Base-by-base conservation (phyloP, 1,284 basidiomycete species). In the Pseudomicrostroma phylloplanum region DNA sequence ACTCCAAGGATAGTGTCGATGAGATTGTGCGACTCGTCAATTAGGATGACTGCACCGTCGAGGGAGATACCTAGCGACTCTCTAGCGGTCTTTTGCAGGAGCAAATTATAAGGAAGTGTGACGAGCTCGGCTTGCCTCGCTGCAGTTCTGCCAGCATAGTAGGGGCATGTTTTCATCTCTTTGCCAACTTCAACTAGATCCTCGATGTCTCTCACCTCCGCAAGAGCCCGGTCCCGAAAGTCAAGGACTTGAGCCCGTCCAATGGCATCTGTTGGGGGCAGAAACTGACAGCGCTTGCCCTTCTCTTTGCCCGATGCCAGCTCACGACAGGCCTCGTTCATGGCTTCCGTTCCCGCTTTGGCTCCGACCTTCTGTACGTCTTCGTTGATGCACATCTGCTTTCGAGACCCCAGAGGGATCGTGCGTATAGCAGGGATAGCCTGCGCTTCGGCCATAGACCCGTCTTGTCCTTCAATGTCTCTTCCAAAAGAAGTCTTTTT, bases 331-430 rank as follows among this genome's bases (percentile, higher is more conserved):
- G 86, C 87, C 78, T 98, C 94, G 72, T 97, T 94, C 62, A 98
- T 81, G 69, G 92, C 88, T n/a, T 86, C 86, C 13, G 84, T 83
- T 0, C 82, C 81, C 53, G 61, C 57, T 13, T 55, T 65, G 56
- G 83, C 58, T 1, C 72, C 78, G 7, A 77, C 85, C 0, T 82
- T 81, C 55, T 85, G 84, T 12, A 93, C 83, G 25, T 86, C 84
- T 36, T 91, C 88, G 74, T 97, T 91, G 70, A 98, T 91, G 79
- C 94, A 98, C 19, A 97, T 84, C 74, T 96, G 92, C 76, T 88
- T 90, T 41, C 94, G 85, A n/a, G 91, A 92, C 1, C 89, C 94
- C 1, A 98, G 84, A 49, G 69, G 60, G 67, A 75, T 41, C 53
- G 74, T 60, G 26, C 71, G 67, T 36, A 72, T 58, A 4, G 70